Conservation (phyloP, 2,329 filamentous ascomycete genomes). For the Dendryphion nanum region DNA sequence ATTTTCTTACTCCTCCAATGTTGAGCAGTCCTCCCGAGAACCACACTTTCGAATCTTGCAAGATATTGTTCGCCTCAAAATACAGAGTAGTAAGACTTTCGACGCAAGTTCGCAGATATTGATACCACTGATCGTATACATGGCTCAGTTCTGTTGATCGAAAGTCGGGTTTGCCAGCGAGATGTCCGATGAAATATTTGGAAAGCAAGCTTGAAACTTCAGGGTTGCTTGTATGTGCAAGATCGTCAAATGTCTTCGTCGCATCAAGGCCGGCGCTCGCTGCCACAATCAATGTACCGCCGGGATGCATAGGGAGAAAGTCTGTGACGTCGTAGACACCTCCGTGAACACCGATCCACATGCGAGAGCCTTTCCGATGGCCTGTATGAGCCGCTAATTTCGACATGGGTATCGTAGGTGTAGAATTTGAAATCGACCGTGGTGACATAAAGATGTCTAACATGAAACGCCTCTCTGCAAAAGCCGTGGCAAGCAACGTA, state of each 20-base stretch:
- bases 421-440: slow-evolving; percentile 51
- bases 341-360: slow-evolving; percentile 56
- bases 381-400: slow-evolving; percentile 53
- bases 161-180: slow-evolving; percentile 52
- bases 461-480: slow-evolving; percentile 58
- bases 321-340: slow-evolving; percentile 55
- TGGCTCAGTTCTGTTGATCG: slow-evolving; percentile 42
- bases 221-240: slow-evolving; percentile 56
- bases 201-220: slow-evolving; percentile 54
- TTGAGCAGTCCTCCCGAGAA: slow-evolving; percentile 48
- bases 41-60: slow-evolving; percentile 49
- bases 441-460: slow-evolving; percentile 58
- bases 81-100: slow-evolving; percentile 55
- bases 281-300: slow-evolving; percentile 54
- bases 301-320: slow-evolving; percentile 55
- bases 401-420: slow-evolving; percentile 51
- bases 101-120: slow-evolving; percentile 50
- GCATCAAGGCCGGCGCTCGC: slow-evolving; percentile 57
- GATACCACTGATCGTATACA: slow-evolving; percentile 52
- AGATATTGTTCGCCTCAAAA: slow-evolving; percentile 54
- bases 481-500: slow-evolving; percentile 52
- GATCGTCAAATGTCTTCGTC: slow-evolving; percentile 52
- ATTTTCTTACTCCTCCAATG: slow-evolving; percentile 51
- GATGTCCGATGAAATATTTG: slow-evolving; percentile 55
- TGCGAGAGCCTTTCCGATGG: slow-evolving; percentile 46